Evolutionary conservation across 805 yeast species (phyloP).

Genomic region (Candida ovalis): DNA sequence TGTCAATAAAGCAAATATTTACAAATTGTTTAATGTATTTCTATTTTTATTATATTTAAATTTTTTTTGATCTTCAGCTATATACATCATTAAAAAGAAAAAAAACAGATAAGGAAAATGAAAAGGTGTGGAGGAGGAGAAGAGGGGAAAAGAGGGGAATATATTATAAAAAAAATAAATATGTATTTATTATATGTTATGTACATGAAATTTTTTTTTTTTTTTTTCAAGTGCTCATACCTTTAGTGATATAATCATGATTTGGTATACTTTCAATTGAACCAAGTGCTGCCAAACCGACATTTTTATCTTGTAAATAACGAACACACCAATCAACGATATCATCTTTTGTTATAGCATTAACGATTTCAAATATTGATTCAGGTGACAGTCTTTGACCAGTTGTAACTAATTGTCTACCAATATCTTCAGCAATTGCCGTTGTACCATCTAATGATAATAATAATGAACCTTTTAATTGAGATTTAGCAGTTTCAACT

Average conservation of each 20-base stretch:
- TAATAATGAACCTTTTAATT: slow-evolving; percentile 85
- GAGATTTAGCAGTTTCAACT: slow-evolving; percentile 92
- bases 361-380: slow-evolving; percentile 71
- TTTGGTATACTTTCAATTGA: slow-evolving; percentile 70
- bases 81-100: too few relatives aligned
- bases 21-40: too few relatives aligned
- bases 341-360: slow-evolving; percentile 71
- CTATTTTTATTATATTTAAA: too few relatives aligned
- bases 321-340: slow-evolving; percentile 86
- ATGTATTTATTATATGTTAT: too few relatives aligned
- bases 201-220: too few relatives aligned
- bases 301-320: slow-evolving; percentile 69
- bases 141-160: not conserved
- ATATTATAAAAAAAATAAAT: too few relatives aligned
- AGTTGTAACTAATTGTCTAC: slow-evolving; percentile 93
- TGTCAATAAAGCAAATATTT: too few relatives aligned
- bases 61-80: too few relatives aligned
- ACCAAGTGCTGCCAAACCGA: slow-evolving; percentile 91
- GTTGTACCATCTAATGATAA: slow-evolving; percentile 92
- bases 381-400: slow-evolving; percentile 75
- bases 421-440: slow-evolving; percentile 95
- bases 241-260: slow-evolving; percentile 49
- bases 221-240: slow-evolving; percentile 20
- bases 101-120: too few relatives aligned
- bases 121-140: too few relatives aligned